A percentile compares a stretch with the other conserved stretches of the same genome.
These are phyloP conservation scores for Trametes maxima DNA, from an alignment of 768 basidiomycete species.

Conservation along the genomic window DNA sequence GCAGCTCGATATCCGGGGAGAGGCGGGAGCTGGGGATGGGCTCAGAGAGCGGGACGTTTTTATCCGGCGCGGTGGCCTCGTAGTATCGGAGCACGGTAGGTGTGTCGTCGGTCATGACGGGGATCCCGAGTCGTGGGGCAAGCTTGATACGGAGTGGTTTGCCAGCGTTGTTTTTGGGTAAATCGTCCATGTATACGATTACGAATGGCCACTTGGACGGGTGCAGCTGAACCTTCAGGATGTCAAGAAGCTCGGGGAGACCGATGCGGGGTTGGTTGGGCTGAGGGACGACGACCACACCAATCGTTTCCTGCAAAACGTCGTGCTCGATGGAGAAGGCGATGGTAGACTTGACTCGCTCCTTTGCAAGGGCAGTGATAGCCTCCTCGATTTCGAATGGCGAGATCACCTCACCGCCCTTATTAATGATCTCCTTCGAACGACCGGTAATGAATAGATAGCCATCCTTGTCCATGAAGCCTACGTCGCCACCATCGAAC, in stretches of 20 bases:
- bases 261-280: constrained; percentile 40
- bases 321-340: constrained; percentile 51
- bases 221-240: constrained; percentile 48
- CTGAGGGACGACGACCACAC: constrained; percentile 44
- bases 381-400: constrained; percentile 66
- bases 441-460: constrained; percentile 56
- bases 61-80: constrained; percentile 39
- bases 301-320: constrained; percentile 50
- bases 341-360: constrained; percentile 43
- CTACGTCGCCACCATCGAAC: constrained; percentile 55
- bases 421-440: constrained; percentile 62
- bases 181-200: constrained; percentile 48
- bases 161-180: constrained; percentile 51
- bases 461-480: constrained; percentile 49
- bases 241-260: constrained; percentile 44
- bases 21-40: constrained; percentile 42
- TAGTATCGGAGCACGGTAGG: constrained; percentile 43
- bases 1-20: constrained; percentile 30
- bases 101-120: constrained; percentile 37
- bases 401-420: constrained; percentile 62
- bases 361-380: constrained; percentile 45
- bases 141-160: constrained; percentile 49
- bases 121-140: constrained; percentile 42
- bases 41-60: constrained; percentile 37
- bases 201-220: constrained; percentile 54